Evolutionary conservation across 805 yeast species (phyloP).

Genomic region (Blastobotrys chiropterorum): DNA sequence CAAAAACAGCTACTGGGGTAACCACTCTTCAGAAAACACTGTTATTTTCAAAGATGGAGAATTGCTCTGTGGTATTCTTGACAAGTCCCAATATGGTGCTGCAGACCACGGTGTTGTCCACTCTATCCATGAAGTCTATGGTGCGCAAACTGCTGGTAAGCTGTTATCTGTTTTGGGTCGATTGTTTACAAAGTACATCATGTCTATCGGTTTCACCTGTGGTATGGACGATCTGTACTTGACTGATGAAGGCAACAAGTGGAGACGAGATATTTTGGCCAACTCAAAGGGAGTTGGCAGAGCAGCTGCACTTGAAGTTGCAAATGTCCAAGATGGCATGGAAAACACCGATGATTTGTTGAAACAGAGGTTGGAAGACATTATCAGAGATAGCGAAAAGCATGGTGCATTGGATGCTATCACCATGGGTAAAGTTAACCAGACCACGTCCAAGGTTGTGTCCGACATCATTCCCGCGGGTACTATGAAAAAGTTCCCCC

Average conservation of each 20-base stretch:
- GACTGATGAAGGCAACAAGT: conserved; percentile 81
- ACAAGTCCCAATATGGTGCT: conserved; percentile 98
- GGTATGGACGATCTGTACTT: conserved; percentile 98
- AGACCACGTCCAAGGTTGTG: conserved; percentile 91
- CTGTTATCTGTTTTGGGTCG: conserved; percentile 90
- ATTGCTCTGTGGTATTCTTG: conserved; percentile 84
- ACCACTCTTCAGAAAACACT: conserved; percentile 72
- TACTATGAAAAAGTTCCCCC: conserved; percentile 91
- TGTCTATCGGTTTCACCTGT: conserved; percentile 92
- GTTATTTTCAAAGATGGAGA: conserved; percentile 86
- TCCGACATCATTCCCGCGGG: conserved; percentile 93
- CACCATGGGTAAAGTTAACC: conserved; percentile 85
- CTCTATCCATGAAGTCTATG: conserved; percentile 92
- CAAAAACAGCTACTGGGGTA: conserved; percentile 93
- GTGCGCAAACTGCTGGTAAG: conserved; percentile 84
- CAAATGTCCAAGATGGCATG: conserved; percentile 57
- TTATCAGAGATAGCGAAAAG: conserved; percentile 86
- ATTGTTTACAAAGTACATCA: conserved; percentile 87
- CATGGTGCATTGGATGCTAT: conserved; percentile 93
- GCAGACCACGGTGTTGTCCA: conserved; percentile 95
- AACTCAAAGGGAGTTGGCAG: conserved; percentile 79
- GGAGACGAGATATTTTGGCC: conserved; percentile 79
- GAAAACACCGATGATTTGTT: conserved; percentile 65
- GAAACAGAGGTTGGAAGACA: conserved; percentile 84
- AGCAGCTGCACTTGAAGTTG: conserved; percentile 89